Evolutionary conservation across 2,329 filamentous ascomycete species (phyloP), one percentile per base, ranked within the genome.

Genomic region (Coniochaeta sp.): DNA sequence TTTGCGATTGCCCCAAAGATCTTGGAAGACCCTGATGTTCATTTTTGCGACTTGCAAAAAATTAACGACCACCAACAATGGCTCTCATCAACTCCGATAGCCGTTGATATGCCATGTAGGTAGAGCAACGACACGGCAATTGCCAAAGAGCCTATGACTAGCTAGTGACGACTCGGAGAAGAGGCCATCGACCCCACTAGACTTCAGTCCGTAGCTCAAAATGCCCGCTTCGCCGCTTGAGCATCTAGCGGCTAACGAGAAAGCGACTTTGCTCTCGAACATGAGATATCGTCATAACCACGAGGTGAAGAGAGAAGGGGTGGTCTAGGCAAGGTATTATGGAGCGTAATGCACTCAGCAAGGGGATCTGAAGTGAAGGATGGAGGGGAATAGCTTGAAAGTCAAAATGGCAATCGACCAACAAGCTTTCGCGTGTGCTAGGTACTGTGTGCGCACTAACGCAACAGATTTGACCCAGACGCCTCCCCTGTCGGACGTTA

Each of bases 401-500:
- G 54, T 57, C 28, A 57, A 57, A 34, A 22, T 34, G 31, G 3
- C 31, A 22, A 19, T 34, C 26, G 54, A 24, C 33, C 31, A 52
- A 57, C 31, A 57, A 57, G 54, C 54, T 34, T 34, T 34, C 16
- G 28, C 31, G 54, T 26, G 31, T 57, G 54, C 54, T 9, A 38
- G 33, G 31, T 24, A 34, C 54, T n/a, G 31, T 57, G 31, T 43
- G 66, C 63, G 65, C 64, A 66, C 66, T 68, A 65, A 33, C 63
- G 63, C 65, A 64, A 64, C 64, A 36, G 7, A 55, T 34, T 57
- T 36, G 22, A 34, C 67, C 64, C 62, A 66, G 64, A 65, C 60
- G 57, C 58, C 65, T 38, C 65, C 65, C 68, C 69, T 74, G 72
- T 72, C 70, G 72, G 72, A 24, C 70, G 70, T 68, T 68, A 68